phyloP scores from a whole-genome alignment of 192 early-diverging fungal species.

The Coemansia sp. region DNA sequence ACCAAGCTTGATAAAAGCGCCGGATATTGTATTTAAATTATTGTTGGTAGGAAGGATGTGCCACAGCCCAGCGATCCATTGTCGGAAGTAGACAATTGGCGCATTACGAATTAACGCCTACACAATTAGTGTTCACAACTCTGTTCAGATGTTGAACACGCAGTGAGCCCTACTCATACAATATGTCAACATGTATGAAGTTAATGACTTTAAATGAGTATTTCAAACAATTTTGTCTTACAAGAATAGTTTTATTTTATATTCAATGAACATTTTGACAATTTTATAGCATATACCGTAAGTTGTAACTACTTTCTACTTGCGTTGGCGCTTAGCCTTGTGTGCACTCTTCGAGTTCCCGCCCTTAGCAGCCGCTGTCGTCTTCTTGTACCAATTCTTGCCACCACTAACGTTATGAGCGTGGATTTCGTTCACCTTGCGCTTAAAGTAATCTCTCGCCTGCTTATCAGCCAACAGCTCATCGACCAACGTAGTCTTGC shows the following conservation, averaged over 20 bases:
- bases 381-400: slow-evolving; percentile 33
- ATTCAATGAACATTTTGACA: neutral
- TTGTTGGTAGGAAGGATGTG: neutral
- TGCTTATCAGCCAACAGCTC: slow-evolving; percentile 81
- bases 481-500: slow-evolving; percentile 80
- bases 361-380: neutral
- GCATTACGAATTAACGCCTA: neutral
- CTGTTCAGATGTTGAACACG: neutral
- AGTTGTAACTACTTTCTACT: neutral
- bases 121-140: neutral
- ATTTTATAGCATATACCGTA: neutral
- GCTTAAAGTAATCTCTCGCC: slow-evolving; percentile 80
- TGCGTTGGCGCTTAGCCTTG: slow-evolving; percentile 12
- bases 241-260: neutral
- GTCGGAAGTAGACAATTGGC: neutral
- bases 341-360: neutral
- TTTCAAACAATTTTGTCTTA: neutral
- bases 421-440: slow-evolving; percentile 82
- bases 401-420: slow-evolving; percentile 43
- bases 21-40: neutral
- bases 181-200: neutral
- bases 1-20: neutral
- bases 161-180: neutral
- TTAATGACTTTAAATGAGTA: neutral
- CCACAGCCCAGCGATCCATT: too few species aligned